Percentiles rank a stretch among this genome's conserved stretches.
These are phyloP conservation scores for Phaeophleospora eucalypticola DNA, from an alignment of 2,329 filamentous ascomycete species.

Conservation along the genomic window DNA sequence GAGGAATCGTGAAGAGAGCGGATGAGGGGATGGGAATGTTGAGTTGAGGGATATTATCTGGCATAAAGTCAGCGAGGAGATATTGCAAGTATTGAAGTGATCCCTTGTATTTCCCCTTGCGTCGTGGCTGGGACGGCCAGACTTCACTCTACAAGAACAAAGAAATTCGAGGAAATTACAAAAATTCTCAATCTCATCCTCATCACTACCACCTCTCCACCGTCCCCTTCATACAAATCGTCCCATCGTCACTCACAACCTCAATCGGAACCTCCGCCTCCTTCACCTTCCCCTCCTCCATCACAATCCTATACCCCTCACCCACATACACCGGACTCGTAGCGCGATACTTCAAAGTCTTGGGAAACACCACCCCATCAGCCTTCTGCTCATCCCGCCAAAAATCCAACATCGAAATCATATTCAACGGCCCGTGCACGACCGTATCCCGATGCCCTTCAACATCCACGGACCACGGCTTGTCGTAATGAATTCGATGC, in stretches of 20 bases:
- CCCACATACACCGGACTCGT: conserved; percentile 15
- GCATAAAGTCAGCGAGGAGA: too few species aligned
- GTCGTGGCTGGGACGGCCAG: too few species aligned
- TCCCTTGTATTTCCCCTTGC: too few species aligned
- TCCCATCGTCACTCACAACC: conserved; percentile 12
- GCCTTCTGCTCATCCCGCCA: conserved; percentile 10
- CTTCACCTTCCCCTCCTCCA: conserved; percentile 4
- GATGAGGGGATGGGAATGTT: too few species aligned
- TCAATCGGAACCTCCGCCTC: conserved; percentile 6
- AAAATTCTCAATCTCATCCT: too few species aligned
- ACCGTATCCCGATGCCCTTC: conserved; percentile 15
- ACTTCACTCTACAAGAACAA: too few species aligned
- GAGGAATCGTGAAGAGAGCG: too few species aligned
- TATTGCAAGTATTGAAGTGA: too few species aligned
- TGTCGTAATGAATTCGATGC: conserved; percentile 16
- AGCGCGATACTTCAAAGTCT: conserved; percentile 13
- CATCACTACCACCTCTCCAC: too few species aligned
- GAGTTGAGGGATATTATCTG: too few species aligned
- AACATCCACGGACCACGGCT: conserved; percentile 11
- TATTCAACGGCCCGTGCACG: conserved; percentile 15
- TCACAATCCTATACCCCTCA: conserved; percentile 14
- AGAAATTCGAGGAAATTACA: too few species aligned
- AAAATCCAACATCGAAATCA: conserved; percentile 14
- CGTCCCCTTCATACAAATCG: conserved; percentile 13
- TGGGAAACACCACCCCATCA: conserved; percentile 8